These are phyloP conservation scores for Ophiocordyceps sinensis DNA, from an alignment of 2,329 filamentous ascomycete species.

Conservation along the genomic window DNA sequence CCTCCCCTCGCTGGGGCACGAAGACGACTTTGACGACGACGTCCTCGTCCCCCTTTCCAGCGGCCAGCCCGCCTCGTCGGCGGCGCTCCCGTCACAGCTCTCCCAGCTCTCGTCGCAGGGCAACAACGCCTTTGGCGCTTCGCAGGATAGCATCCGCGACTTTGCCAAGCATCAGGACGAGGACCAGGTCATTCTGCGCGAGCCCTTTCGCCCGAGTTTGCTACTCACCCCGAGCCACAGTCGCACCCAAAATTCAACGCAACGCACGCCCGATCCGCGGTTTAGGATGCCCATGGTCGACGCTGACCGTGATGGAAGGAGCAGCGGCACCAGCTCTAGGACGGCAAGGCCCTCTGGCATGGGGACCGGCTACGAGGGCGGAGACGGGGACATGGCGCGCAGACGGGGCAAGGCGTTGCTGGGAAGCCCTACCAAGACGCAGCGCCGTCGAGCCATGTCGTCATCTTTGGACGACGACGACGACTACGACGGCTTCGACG, in stretches of 20 bases:
- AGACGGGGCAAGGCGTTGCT: conserved; percentile 8
- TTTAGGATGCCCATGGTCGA: conserved; percentile 38
- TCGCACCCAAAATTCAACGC: conserved; percentile 9
- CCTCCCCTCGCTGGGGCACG: conserved; percentile 27
- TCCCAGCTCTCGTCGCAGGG: conserved; percentile 15
- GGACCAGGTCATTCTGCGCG: conserved; percentile 37
- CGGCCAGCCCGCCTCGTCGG: conserved; percentile 15
- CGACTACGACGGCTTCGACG: conserved; percentile 2
- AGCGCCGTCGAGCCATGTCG: conserved; percentile 5
- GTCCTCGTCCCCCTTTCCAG: conserved; percentile 22
- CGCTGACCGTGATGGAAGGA: conserved; percentile 13
- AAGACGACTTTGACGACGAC: conserved; percentile 21
- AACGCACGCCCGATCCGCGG: conserved; percentile 32
- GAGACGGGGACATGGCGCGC: conserved; percentile 13
- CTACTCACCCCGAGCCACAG: conserved; percentile 21
- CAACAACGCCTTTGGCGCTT: conserved; percentile 25
- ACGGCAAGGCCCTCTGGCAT: conserved; percentile 15
- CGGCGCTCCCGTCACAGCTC: conserved; percentile 29
- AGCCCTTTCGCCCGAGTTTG: conserved; percentile 40
- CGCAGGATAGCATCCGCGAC: conserved; percentile 41
- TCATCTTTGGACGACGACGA: conserved; percentile 5
- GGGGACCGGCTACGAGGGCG: conserved; percentile 7
- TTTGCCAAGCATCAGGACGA: conserved; percentile 39
- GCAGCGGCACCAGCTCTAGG: conserved; percentile 14
- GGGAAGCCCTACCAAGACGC: conserved; percentile 12